phyloP scores from a whole-genome alignment of 2,329 filamentous ascomycete species.

The Cladosporium oxysporum region DNA sequence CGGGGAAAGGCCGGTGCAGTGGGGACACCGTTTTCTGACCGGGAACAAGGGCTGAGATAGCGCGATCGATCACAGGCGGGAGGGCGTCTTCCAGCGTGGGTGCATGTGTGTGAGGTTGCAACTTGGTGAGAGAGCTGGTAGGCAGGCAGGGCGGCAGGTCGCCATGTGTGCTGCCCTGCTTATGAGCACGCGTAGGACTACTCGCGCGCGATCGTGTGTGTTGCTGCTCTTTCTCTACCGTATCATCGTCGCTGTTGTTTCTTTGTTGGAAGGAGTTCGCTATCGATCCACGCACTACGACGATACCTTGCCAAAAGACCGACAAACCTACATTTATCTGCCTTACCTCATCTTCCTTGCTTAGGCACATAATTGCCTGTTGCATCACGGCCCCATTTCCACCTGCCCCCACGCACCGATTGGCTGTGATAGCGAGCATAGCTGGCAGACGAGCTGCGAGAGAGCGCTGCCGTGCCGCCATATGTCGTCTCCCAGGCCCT shows the following conservation, averaged over 20 bases:
- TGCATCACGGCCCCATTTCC: conserved; percentile 9
- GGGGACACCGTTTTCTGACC: conserved; percentile 1
- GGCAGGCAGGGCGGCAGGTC: background rate
- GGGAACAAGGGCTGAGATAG: conserved; percentile 11
- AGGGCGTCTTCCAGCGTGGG: background rate
- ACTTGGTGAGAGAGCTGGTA: background rate
- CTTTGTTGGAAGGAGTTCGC: background rate
- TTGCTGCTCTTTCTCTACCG: background rate
- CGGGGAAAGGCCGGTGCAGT: conserved; percentile 11
- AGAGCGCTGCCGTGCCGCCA: conserved; percentile 1
- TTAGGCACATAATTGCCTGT: conserved; percentile 1
- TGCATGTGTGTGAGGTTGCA: background rate
- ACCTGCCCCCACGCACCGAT: background rate
- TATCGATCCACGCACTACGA: background rate
- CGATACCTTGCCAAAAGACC: background rate
- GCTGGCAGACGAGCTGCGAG: background rate
- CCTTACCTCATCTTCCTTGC: conserved; percentile 5
- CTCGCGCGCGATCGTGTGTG: background rate
- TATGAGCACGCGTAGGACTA: conserved; percentile 1
- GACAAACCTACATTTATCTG: background rate
- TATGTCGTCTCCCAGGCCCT: background rate
- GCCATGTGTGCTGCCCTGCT: conserved; percentile 3
- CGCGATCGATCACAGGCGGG: conserved; percentile 13
- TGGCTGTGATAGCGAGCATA: conserved; percentile 8
- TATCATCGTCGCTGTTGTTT: background rate